Base-by-base conservation (phyloP, 192 early-diverging fungal genomes). In the Podila epigama region DNA sequence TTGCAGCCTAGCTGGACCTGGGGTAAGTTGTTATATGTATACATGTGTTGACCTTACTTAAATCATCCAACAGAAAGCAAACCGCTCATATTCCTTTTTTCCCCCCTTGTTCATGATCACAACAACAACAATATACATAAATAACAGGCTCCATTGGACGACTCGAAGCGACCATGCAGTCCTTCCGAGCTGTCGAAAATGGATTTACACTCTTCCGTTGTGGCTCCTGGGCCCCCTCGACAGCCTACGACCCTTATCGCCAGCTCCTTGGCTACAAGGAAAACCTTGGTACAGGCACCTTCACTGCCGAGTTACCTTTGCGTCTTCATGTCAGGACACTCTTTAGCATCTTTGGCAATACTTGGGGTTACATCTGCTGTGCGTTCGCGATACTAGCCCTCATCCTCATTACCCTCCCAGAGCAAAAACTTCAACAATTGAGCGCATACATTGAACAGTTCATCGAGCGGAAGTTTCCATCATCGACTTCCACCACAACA, bases 1-100 rank as follows among this genome's bases (percentile, higher is more conserved):
- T 68, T 85, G n/a, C 81, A 85, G 54, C 64, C 81, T 34, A 81
- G 75, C 53, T 77, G 81, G 69, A 85, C 79, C 1, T 85, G 82
- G 84, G 84, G 73, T 68, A 68, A 54, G 42, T 57, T 25, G 31
- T 33, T 13, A 29, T 32, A 51, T n/a, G n/a, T n/a, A n/a, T n/a
- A n/a, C n/a, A n/a, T n/a, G n/a, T n/a, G n/a, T n/a, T n/a, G n/a
- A n/a, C n/a, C n/a, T n/a, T n/a, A n/a, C n/a, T n/a, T n/a, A n/a
- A n/a, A n/a, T n/a, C n/a, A n/a, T n/a, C n/a, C n/a, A n/a, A n/a
- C n/a, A n/a, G n/a, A n/a, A n/a, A n/a, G n/a, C n/a, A n/a, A n/a
- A 35, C 58, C 25, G 4, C 28, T 39, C 20, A 48, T 36, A 25
- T n/a, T 41, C 27, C 15, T 53, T 34, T 32, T 25, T 48, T 27